phyloP scores from a whole-genome alignment of 83 land plant species.

The Larix sibirica region DNA sequence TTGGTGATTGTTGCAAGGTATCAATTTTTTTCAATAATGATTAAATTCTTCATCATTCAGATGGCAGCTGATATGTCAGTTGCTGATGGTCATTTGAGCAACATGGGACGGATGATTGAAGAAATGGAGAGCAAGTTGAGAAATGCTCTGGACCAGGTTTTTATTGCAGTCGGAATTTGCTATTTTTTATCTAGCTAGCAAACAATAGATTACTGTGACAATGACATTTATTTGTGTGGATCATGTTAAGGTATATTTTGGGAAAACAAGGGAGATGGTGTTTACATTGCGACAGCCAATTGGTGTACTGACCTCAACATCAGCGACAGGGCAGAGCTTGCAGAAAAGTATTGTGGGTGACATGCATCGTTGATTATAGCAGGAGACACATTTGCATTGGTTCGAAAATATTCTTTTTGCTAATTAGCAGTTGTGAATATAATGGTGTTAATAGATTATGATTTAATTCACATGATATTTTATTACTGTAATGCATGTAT shows the following conservation, averaged over 20 bases:
- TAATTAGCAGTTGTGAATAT: background rate
- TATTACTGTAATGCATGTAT: background rate
- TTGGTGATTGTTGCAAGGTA: background rate
- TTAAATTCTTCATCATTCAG: constrained; percentile 28
- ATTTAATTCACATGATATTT: background rate
- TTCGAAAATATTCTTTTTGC: background rate
- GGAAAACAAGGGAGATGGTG: constrained; percentile 96
- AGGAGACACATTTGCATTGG: background rate
- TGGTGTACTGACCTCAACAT: constrained; percentile 28
- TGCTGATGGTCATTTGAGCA: constrained; percentile 85
- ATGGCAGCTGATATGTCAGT: constrained; percentile 71
- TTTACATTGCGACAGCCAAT: constrained; percentile 77
- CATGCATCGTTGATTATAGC: background rate
- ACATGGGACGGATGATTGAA: constrained; percentile 97
- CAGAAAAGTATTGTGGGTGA: constrained; percentile 11
- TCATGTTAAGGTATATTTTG: constrained; percentile 88
- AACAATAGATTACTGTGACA: background rate
- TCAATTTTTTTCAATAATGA: background rate
- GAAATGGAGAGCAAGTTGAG: constrained; percentile 97
- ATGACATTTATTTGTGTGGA: background rate
- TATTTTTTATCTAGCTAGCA: background rate
- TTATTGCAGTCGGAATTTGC: background rate
- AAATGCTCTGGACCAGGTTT: constrained; percentile 94
- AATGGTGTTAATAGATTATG: background rate
- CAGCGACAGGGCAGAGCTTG: constrained; percentile 13